Evolutionary conservation across 441 rosid genomes (phyloP), one percentile per base, ranked within the genome.

Genomic region (Macaranga tanarius): DNA sequence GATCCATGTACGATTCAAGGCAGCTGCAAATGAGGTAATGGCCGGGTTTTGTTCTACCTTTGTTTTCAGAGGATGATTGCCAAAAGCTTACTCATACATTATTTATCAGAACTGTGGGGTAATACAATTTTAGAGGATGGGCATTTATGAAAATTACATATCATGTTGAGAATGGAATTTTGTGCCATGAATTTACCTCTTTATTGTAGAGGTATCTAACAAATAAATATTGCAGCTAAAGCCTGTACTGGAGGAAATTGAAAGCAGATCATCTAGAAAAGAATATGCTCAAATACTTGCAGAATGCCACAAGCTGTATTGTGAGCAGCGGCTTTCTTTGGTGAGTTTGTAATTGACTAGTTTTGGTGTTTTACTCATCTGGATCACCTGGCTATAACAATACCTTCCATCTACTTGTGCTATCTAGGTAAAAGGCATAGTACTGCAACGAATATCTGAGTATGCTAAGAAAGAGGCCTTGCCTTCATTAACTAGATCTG

Each of bases 401-500:
- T 62, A 69, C 25, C 47, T 61, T 56, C 31, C 60, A 60, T 63
- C 75, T 17, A 23, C 31, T 75, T 60, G 31, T 77, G 66, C 22
- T 79, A 68, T 78, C 62, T 75, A 95, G 99, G 83, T 95, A 77
- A 91, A 86, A 86, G 92, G 96, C 81, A 91, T 90, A 75, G 99
- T 92, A 76, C 91, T 90, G 70, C 96, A 88, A 76, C 90, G 99
- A 69, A 90, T 95, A 81, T 85, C 95, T 73, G 97, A 92, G 69
- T 95, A 89, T 83, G 61, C 99, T 71, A 95, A 91, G 85, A 95
- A 89, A 78, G 98, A 92, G 86, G 86, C 92, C 61, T 84, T 95
- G 85, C 95, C 98, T 64, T 90, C 97, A 42, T 85, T 95, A 86
- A 95, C 98, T 51, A 90, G 99, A 86, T 89, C 98, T 60, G 98